These are phyloP conservation scores for Phytophthora hibernalis DNA, from an alignment of 352 stramenopile species.

Conservation along the genomic window DNA sequence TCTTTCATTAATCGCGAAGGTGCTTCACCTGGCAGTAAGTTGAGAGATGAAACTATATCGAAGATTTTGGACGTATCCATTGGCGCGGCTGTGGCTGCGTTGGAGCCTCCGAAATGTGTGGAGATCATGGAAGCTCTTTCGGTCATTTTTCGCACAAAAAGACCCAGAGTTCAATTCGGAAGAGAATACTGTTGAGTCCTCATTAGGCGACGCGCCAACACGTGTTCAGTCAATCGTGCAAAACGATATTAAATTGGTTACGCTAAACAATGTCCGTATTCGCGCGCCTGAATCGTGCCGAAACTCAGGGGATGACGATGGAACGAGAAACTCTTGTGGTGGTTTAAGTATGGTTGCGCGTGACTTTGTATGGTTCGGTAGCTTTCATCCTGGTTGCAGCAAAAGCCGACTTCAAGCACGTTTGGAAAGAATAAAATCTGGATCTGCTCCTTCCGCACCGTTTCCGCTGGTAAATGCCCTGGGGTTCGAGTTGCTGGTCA, in stretches of 20 bases:
- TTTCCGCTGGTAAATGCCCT: conserved; percentile 27
- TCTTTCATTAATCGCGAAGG: conserved; percentile 15
- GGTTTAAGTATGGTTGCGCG: conserved; percentile 24
- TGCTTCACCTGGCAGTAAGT: not conserved
- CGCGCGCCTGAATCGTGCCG: conserved; percentile 10
- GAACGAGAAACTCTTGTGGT: conserved; percentile 3
- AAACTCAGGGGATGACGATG: not conserved
- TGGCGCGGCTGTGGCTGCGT: conserved; percentile 28
- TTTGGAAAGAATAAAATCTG: conserved; percentile 12
- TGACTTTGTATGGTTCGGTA: conserved; percentile 34
- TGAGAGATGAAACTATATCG: conserved; percentile 22
- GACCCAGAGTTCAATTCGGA: conserved; percentile 3
- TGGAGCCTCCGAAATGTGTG: conserved; percentile 39
- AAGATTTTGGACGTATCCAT: conserved; percentile 50
- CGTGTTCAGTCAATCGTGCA: conserved; percentile 18
- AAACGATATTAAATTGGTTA: conserved; percentile 43
- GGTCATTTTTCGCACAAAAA: conserved; percentile 24
- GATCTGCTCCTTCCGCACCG: not conserved
- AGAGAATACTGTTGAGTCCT: conserved; percentile 1
- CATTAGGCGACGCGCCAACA: not conserved
- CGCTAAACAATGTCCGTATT: conserved; percentile 40
- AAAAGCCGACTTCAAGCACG: conserved; percentile 24
- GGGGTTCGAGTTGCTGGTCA: conserved; percentile 34
- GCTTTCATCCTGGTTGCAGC: conserved; percentile 12
- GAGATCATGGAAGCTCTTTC: conserved; percentile 35